Conservation (phyloP, 2,329 filamentous ascomycete species). For the Paecilomyces sp. region DNA sequence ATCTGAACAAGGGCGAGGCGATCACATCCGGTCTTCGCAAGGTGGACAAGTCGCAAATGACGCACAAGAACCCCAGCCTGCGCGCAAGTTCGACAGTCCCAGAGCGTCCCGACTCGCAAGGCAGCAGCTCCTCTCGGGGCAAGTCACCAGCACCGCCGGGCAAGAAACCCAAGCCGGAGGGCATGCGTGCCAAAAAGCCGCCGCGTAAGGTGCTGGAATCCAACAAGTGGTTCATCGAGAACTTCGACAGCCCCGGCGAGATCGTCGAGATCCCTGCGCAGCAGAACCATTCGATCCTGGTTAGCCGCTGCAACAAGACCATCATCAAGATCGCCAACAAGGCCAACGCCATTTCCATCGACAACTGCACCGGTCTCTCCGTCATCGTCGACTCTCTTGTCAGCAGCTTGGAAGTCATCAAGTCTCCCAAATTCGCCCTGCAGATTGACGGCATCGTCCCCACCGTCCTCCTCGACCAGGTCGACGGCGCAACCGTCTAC, state of each 20-base stretch:
- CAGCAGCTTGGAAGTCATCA: conserved; percentile 89
- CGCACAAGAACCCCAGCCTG: conserved; percentile 91
- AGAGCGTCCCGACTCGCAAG: conserved; percentile 45
- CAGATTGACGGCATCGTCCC: conserved; percentile 82
- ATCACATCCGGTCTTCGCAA: conserved; percentile 86
- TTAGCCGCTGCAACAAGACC: conserved; percentile 84
- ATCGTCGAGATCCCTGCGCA: conserved; percentile 75
- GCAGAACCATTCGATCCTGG: conserved; percentile 82
- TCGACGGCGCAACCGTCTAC: conserved; percentile 84
- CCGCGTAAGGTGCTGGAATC: conserved; percentile 71
- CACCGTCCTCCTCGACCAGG: conserved; percentile 84
- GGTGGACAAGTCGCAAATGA: conserved; percentile 94
- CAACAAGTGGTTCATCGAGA: conserved; percentile 95
- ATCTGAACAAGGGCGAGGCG: conserved; percentile 81
- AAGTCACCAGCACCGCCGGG: conserved; percentile 80
- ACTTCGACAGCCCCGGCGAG: conserved; percentile 70
- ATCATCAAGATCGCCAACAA: conserved; percentile 88
- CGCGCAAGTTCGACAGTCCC: conserved; percentile 66
- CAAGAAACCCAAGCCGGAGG: conserved; percentile 80
- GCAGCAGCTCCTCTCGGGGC: conserved; percentile 51
- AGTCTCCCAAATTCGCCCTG: conserved; percentile 88
- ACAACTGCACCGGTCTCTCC: conserved; percentile 78
- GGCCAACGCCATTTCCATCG: conserved; percentile 91
- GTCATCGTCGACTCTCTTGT: conserved; percentile 85
- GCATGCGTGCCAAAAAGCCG: conserved; percentile 76